These are phyloP conservation scores for Penicillium manginii DNA, from an alignment of 495 filamentous ascomycete genomes.

Conservation along the genomic window DNA sequence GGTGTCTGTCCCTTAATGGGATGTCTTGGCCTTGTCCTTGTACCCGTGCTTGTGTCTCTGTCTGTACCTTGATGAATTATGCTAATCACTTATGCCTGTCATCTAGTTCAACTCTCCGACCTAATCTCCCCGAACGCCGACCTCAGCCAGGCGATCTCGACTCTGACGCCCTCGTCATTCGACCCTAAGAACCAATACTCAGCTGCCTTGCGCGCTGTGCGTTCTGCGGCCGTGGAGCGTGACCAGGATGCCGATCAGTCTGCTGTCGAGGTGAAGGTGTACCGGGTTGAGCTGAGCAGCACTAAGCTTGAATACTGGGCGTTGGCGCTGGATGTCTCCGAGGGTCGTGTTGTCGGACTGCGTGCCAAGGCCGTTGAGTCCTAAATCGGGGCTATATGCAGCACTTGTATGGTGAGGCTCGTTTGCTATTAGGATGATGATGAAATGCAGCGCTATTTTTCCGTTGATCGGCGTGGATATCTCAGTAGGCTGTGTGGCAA, in stretches of 20 bases:
- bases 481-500: not conserved
- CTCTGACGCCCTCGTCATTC: conserved; percentile 40
- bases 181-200: conserved; percentile 46
- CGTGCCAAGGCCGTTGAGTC: conserved; percentile 79
- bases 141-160: conserved; percentile 38
- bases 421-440: not conserved
- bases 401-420: not conserved
- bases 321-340: conserved; percentile 59
- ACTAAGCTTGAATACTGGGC: conserved; percentile 79
- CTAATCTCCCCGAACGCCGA: conserved; percentile 41
- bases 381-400: conserved; percentile 33
- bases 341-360: conserved; percentile 67
- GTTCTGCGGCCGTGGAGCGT: conserved; percentile 34
- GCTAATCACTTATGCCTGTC: conserved; percentile 11
- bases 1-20: not conserved
- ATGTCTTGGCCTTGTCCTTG: not conserved
- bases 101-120: conserved; percentile 40
- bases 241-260: conserved; percentile 35
- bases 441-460: not conserved
- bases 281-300: conserved; percentile 61
- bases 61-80: not conserved
- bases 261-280: conserved; percentile 73
- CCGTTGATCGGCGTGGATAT: not conserved
- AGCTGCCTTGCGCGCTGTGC: conserved; percentile 35
- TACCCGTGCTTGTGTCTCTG: not conserved